Evolutionary conservation across 2,329 filamentous ascomycete species (phyloP), one percentile per base, ranked within the genome.

Genomic region (Aureobasidium pullulans): DNA sequence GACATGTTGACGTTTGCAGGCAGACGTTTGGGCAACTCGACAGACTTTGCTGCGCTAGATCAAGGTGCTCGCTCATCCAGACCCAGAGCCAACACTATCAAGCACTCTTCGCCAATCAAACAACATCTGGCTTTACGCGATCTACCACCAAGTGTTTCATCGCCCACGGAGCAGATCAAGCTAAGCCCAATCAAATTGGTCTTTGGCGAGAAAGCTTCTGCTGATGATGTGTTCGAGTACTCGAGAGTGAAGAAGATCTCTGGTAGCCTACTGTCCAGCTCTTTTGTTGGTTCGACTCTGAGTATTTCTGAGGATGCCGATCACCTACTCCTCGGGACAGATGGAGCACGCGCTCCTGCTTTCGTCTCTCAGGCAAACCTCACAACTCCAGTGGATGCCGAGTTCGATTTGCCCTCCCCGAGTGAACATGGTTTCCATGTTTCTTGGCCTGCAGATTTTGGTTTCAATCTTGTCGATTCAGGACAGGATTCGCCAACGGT

Each of bases 1-100:
- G 48, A 43, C 11, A 61, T 60, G 8, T 63, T 63, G 8, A 61
- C 62, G 16, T 66, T 66, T 49, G 66, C 64, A 19, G 61, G 61
- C 11, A 61, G 65, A 34, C 59, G 62, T 7, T 59, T 67, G 19
- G 65, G 63, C 34, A 62, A 63, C 3, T 62, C 66, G 6, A 54
- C 64, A 28, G 62, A 68, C 31, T 59, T 69, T 15, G 62, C 65
- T 9, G 60, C 68, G 11, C 62, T 69, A 4, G 67, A 68, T 34
- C 63, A 68, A 15, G 66, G 52, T 56, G 40, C 31, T 37, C 40
- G 52, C 16, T 37, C 52, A 28, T 36, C 52, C 6, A 44, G 31
- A 28, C 52, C 40, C 9, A 48, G 28, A 49, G 56, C 23, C 8
- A 7, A 10, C 8, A 40, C 13, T 7, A 9, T 39, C 11, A 42